Percentiles rank a stretch among this genome's conserved stretches.
Evolutionary conservation across 306 rosid species (phyloP).

Genomic region (Dalbergia cochinchinensis): DNA sequence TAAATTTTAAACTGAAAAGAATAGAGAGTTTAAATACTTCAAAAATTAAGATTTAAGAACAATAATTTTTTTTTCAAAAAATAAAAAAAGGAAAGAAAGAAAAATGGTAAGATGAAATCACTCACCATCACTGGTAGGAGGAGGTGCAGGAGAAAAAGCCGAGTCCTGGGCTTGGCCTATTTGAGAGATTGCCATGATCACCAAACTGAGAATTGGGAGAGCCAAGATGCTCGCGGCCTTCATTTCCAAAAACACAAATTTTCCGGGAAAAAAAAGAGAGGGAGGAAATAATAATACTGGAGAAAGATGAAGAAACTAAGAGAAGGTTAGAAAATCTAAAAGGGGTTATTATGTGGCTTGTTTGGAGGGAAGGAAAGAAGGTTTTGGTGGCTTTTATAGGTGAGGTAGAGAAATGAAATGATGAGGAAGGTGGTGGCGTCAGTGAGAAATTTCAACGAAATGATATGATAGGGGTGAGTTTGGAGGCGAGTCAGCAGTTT

Average conservation of each 20-base stretch:
- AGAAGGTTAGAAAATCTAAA: background rate
- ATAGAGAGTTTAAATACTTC: background rate
- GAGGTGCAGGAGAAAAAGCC: conserved; percentile 57
- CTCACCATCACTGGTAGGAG: conserved; percentile 64
- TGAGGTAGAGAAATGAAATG: too few relatives aligned
- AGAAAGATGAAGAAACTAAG: background rate
- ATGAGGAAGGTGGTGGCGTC: conserved; percentile 13
- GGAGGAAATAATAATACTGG: background rate
- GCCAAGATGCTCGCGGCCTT: conserved; percentile 29
- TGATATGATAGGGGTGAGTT: background rate
- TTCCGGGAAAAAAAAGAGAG: background rate
- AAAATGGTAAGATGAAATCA: background rate
- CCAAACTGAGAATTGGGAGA: conserved; percentile 53
- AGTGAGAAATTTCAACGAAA: conserved; percentile 50
- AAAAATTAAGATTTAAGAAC: background rate
- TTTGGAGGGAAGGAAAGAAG: background rate
- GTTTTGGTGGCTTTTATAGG: conserved; percentile 44
- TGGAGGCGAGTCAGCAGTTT: conserved; percentile 34
- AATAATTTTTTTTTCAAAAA: too few relatives aligned
- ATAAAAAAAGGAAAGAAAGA: too few relatives aligned
- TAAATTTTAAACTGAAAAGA: background rate
- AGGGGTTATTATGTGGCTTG: background rate
- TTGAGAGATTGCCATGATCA: conserved; percentile 53
- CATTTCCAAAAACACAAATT: conserved; percentile 44
- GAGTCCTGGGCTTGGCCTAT: conserved; percentile 55